Evolutionary conservation across 805 yeast genomes (phyloP).

Genomic region (Citeromyces matritensis): DNA sequence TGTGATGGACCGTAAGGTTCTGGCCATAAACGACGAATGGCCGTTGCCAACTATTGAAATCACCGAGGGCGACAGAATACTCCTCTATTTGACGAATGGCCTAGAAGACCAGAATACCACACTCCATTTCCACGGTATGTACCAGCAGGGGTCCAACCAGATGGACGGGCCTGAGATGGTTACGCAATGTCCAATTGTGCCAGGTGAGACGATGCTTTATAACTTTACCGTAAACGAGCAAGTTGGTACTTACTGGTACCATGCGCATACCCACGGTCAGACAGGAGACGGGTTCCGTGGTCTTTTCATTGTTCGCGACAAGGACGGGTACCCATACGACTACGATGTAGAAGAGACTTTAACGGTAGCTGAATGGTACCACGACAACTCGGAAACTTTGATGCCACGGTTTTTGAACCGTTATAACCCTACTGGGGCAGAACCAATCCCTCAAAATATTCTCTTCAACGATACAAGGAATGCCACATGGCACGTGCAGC

Average conservation of each 20-base stretch:
- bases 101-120: slow-evolving; percentile 56
- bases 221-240: slow-evolving; percentile 80
- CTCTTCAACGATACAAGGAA: slow-evolving; percentile 74
- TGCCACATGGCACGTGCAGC: slow-evolving; percentile 65
- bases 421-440: slow-evolving; percentile 95
- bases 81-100: slow-evolving; percentile 60
- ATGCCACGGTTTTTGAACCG: slow-evolving; percentile 43
- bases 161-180: slow-evolving; percentile 91
- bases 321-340: slow-evolving; percentile 42
- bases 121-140: slow-evolving; percentile 90
- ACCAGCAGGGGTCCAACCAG: slow-evolving; percentile 55
- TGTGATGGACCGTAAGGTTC: slow-evolving; percentile 21
- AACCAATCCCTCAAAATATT: slow-evolving; percentile 80
- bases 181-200: slow-evolving; percentile 86
- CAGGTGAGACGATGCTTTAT: slow-evolving; percentile 60
- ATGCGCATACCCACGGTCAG: slow-evolving; percentile 82
- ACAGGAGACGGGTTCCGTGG: slow-evolving; percentile 92
- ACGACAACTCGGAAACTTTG: slow-evolving; percentile 36
- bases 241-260: slow-evolving; percentile 93
- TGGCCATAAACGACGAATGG: slow-evolving; percentile 39
- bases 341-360: slow-evolving; percentile 22
- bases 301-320: slow-evolving; percentile 54
- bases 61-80: slow-evolving; percentile 62
- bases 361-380: slow-evolving; percentile 82
- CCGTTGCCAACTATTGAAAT: slow-evolving; percentile 80